Conservation (phyloP, 345 rosid genomes). For the Carallia brachiata region DNA sequence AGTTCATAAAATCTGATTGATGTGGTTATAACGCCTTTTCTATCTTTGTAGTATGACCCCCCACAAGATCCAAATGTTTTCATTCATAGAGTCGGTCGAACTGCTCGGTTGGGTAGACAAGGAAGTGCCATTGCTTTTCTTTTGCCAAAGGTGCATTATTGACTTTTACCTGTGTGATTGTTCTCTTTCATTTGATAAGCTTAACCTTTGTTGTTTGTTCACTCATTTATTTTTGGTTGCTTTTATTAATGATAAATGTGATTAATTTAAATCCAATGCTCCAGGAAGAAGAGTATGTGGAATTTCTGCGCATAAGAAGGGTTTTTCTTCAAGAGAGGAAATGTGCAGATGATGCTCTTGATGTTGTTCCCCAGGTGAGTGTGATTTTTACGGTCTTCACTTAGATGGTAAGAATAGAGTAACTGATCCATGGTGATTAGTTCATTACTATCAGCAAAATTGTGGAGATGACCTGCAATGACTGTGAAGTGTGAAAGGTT, state of each 20-base stretch:
- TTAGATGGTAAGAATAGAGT: neutral
- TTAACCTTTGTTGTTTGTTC: neutral
- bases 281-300: conserved; percentile 90
- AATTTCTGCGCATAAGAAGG: conserved; percentile 69
- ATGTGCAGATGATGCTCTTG: conserved; percentile 44
- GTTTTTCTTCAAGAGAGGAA: conserved; percentile 67
- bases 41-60: conserved; percentile 71
- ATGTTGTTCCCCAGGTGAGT: conserved; percentile 70
- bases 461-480: too few species aligned
- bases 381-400: neutral
- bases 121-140: conserved; percentile 73
- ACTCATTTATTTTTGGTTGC: neutral
- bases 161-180: neutral
- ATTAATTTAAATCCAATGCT: conserved; percentile 10
- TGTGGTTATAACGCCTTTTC: neutral
- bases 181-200: neutral
- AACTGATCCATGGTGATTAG: neutral
- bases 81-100: conserved; percentile 86
- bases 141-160: conserved; percentile 59
- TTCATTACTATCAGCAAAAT: neutral
- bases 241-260: conserved; percentile 2
- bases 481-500: too few species aligned
- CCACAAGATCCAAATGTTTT: conserved; percentile 94
- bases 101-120: conserved; percentile 86
- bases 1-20: neutral